phyloP scores from a whole-genome alignment of 345 rosid species.

The Populus ilicifolia region DNA sequence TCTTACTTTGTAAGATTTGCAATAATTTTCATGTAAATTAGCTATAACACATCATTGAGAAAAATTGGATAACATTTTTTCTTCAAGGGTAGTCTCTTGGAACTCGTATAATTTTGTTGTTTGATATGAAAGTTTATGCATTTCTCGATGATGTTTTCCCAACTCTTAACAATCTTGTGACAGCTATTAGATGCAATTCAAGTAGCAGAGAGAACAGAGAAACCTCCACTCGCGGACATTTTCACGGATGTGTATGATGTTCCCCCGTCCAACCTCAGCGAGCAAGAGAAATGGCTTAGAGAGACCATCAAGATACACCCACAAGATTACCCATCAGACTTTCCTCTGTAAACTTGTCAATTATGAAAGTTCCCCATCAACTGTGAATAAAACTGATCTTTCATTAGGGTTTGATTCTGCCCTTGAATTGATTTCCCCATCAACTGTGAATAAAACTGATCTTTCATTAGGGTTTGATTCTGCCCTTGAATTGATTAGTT shows the following conservation, averaged over 20 bases:
- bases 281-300: constrained; percentile 62
- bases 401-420: too few species aligned
- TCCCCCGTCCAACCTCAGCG: constrained; percentile 58
- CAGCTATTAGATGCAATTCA: constrained; percentile 77
- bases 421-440: neutral
- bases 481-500: too few species aligned
- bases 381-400: too few species aligned
- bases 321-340: constrained; percentile 64
- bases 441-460: too few species aligned
- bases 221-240: constrained; percentile 58
- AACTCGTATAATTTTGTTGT: neutral
- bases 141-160: neutral
- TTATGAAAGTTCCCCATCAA: neutral
- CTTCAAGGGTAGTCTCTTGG: too few species aligned
- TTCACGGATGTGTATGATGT: constrained; percentile 76
- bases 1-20: too few species aligned
- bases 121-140: neutral
- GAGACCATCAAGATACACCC: constrained; percentile 51
- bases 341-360: constrained; percentile 40
- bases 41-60: too few species aligned
- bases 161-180: constrained; percentile 2
- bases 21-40: too few species aligned
- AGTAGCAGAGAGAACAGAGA: constrained; percentile 64
- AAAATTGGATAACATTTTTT: too few species aligned
- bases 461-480: too few species aligned